Conservation (phyloP, 148 eudicot genomes). For the Vaccinium corymbosum region DNA sequence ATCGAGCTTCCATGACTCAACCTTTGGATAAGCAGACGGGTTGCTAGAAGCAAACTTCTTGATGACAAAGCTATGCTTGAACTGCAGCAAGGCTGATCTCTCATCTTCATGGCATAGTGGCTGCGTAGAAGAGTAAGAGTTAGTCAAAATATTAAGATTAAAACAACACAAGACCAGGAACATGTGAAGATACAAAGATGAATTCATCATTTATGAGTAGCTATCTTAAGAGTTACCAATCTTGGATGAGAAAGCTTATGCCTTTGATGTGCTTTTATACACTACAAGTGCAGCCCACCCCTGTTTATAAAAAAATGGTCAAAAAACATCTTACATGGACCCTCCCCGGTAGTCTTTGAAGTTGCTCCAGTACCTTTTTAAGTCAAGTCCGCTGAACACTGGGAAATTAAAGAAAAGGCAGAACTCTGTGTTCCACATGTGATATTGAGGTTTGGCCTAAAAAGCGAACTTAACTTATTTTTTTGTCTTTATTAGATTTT, state of each 20-base stretch:
- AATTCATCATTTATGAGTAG: neutral
- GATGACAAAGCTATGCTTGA: constrained; percentile 9
- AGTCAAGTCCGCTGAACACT: too few species aligned
- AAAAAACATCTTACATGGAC: too few species aligned
- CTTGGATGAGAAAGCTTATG: neutral
- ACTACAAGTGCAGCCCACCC: too few species aligned
- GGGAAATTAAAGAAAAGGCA: too few species aligned
- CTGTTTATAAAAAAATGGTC: too few species aligned
- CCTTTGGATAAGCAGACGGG: neutral
- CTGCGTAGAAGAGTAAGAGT: neutral
- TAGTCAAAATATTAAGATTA: neutral
- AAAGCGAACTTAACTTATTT: too few species aligned
- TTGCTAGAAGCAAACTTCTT: neutral
- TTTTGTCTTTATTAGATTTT: too few species aligned
- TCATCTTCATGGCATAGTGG: constrained; percentile 17
- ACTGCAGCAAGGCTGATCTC: constrained; percentile 16
- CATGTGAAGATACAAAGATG: neutral
- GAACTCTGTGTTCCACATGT: too few species aligned
- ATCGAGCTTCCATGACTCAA: neutral
- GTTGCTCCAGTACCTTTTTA: too few species aligned
- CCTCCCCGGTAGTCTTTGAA: too few species aligned
- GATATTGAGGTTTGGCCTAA: too few species aligned
- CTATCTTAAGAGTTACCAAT: neutral
- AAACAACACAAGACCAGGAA: neutral
- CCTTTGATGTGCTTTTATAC: neutral